phyloP scores from a whole-genome alignment of 2,329 filamentous ascomycete species.

The Septoria linicola region DNA sequence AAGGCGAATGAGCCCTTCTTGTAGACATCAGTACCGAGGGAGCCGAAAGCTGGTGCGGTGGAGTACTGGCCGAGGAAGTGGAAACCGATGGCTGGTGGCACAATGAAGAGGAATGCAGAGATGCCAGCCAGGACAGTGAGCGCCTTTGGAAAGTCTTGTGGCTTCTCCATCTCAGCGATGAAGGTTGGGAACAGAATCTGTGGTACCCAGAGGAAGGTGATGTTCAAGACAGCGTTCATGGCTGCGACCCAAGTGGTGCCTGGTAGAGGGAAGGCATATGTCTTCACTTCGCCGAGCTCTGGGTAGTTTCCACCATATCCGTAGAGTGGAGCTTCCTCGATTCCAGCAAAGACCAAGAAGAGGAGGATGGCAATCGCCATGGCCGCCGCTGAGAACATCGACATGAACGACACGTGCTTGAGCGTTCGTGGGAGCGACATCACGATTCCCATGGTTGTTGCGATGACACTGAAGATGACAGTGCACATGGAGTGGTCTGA shows the following conservation, averaged over 20 bases:
- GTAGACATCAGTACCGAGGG: constrained; percentile 45
- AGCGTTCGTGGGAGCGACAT: constrained; percentile 49
- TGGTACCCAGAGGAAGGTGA: constrained; percentile 52
- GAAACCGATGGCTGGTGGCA: constrained; percentile 52
- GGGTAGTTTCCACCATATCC: constrained; percentile 51
- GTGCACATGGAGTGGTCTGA: constrained; percentile 52
- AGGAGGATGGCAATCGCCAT: constrained; percentile 53
- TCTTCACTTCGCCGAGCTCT: constrained; percentile 44
- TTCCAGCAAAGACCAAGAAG: constrained; percentile 51
- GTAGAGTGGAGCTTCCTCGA: constrained; percentile 45
- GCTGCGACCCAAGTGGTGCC: constrained; percentile 50
- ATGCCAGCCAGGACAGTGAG: constrained; percentile 49
- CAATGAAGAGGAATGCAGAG: constrained; percentile 51
- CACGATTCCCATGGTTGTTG: constrained; percentile 48
- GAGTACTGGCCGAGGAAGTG: constrained; percentile 51
- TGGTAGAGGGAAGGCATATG: constrained; percentile 49
- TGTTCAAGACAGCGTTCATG: constrained; percentile 51
- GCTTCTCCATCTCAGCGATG: constrained; percentile 52
- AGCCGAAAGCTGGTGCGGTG: constrained; percentile 52
- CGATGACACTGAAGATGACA: constrained; percentile 50
- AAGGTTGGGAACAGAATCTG: constrained; percentile 55
- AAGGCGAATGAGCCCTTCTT: constrained; percentile 53
- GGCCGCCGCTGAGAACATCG: constrained; percentile 50
- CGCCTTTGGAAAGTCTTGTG: constrained; percentile 53
- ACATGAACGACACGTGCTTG: constrained; percentile 52